These are phyloP conservation scores for Ophiostoma sp. DNA, from an alignment of 2,329 filamentous ascomycete genomes.

Conservation along the genomic window DNA sequence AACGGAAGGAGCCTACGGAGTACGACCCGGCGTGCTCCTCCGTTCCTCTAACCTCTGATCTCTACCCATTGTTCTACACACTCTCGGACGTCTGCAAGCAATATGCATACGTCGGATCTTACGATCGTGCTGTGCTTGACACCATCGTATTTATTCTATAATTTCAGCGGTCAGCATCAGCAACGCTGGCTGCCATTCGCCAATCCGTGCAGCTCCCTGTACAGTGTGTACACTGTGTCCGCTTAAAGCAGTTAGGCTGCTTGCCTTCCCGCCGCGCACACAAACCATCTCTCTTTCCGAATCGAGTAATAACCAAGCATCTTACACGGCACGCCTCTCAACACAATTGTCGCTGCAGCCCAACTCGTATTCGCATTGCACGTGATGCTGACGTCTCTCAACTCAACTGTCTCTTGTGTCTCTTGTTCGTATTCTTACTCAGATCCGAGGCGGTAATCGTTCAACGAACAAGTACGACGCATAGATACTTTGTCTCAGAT, in stretches of 20 bases:
- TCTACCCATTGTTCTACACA: background rate
- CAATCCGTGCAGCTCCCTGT: background rate
- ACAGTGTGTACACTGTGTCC: background rate
- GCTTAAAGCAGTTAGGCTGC: background rate
- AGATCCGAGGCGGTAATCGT: background rate
- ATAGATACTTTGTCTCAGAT: background rate
- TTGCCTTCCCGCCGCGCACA: too few species aligned
- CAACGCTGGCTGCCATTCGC: constrained; percentile 2
- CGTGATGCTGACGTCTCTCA: constrained; percentile 1
- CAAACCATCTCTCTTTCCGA: background rate
- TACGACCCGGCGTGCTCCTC: background rate
- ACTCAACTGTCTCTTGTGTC: background rate
- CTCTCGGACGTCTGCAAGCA: background rate
- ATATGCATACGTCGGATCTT: background rate
- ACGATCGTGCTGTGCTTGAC: background rate
- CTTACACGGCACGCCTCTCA: background rate
- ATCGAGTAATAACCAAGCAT: constrained; percentile 8
- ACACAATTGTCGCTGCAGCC: background rate
- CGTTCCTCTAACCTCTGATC: background rate
- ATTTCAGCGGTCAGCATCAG: background rate
- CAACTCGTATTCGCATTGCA: background rate
- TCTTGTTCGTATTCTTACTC: background rate
- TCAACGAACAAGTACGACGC: background rate
- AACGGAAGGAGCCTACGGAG: background rate
- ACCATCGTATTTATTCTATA: background rate